phyloP scores from a whole-genome alignment of 2,329 filamentous ascomycete genomes.

The Paecilomyces sp. region DNA sequence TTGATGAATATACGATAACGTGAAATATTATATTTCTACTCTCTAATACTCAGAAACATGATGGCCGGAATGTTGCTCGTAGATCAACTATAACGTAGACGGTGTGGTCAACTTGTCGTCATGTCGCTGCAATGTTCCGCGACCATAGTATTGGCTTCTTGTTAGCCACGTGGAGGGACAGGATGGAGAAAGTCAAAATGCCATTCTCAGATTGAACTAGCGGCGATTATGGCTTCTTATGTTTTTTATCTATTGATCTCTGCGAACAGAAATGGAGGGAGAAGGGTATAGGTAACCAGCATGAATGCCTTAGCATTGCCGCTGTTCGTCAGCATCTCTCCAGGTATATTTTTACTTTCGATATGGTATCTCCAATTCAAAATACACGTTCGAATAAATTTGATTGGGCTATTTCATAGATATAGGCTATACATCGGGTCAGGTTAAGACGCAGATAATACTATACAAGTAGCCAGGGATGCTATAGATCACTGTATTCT shows the following conservation, averaged over 20 bases:
- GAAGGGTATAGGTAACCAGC: too few species aligned
- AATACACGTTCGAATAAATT: too few species aligned
- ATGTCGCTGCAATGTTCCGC: conserved; percentile 10
- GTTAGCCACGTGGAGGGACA: neutral
- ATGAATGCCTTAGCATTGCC: too few species aligned
- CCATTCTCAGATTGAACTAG: neutral
- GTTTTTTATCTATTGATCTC: too few species aligned
- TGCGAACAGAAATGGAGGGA: too few species aligned
- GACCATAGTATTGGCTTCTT: neutral
- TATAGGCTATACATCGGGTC: too few species aligned
- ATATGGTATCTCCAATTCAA: too few species aligned
- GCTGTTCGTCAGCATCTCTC: too few species aligned
- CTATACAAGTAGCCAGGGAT: too few species aligned
- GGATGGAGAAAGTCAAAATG: neutral
- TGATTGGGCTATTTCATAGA: too few species aligned
- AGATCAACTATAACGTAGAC: neutral
- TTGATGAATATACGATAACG: neutral
- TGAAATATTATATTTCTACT: neutral
- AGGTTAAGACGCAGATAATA: too few species aligned
- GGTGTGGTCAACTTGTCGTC: conserved; percentile 17
- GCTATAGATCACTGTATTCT: conserved; percentile 18
- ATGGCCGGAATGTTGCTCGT: neutral
- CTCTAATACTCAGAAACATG: neutral
- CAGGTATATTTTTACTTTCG: too few species aligned
- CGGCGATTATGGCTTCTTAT: neutral